Base-by-base conservation (phyloP, 805 yeast species). In the Kuraishia piskuri region DNA sequence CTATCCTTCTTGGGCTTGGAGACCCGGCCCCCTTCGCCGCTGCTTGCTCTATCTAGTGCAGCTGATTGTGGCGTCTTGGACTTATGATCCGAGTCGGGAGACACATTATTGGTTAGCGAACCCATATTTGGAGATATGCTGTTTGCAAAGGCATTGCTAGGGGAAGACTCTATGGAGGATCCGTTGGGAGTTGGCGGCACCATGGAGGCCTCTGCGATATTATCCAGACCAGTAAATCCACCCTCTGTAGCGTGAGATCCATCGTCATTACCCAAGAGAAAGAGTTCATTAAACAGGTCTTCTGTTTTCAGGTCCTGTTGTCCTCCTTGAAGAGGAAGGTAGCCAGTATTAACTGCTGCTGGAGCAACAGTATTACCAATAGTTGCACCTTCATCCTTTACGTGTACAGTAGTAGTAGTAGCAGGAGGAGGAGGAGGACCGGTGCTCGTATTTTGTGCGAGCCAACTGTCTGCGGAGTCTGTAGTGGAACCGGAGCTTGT, bases 1-100 rank as follows among this genome's bases (percentile, higher is more conserved):
- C 84, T 78, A 53, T 77, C 78, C 55, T 73, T 73, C 56, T 70
- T 74, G 2, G 81, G 78, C 58, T 79, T 81, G 4, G 70, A 22
- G 19, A 22, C 26, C 22, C 23, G 22, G 24, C 20, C 19, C 4
- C 40, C 40, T 31, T 45, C 22, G 22, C 24, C 48, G n/a, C 21
- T 45, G 22, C 24, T 45, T 5, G 22, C 48, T 17, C 48, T 45
- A 45, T 31, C 40, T n/a, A 31, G 14, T 3, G 40, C 14, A 12
- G 40, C 40, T 12, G 40, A 31, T n/a, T 47, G 25, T 3, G 49
- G 49, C 8, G 25, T 47, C 22, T 23, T 17, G 26, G 49, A 47
- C 22, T 26, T 24, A 14, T 22, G 25, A 10, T 47, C 31, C 21
- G 49, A 24, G 21, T 19, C 25, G 19, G 26, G 12, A 10, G 36